These are phyloP conservation scores for Sporothrix pseudoabietina DNA, from an alignment of 2,329 filamentous ascomycete genomes.

Conservation along the genomic window DNA sequence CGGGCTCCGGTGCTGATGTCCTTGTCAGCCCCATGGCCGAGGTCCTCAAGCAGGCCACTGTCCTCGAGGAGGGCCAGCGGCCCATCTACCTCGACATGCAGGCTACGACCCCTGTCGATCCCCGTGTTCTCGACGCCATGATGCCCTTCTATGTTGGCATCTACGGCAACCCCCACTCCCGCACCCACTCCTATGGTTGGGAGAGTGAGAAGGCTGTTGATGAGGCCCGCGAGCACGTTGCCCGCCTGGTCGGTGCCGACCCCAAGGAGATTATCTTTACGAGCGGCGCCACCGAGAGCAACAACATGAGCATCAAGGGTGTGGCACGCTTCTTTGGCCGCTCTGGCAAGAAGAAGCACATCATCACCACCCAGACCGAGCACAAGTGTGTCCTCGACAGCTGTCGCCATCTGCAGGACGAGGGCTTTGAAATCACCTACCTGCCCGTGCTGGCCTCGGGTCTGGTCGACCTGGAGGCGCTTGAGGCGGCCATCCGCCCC, in stretches of 20 bases:
- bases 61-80: conserved; percentile 89
- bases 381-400: conserved; percentile 99
- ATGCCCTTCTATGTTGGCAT: conserved; percentile 89
- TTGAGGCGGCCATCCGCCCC: conserved; percentile 85
- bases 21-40: conserved; percentile 83
- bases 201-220: conserved; percentile 95
- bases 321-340: conserved; percentile 94
- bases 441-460: conserved; percentile 86
- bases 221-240: conserved; percentile 79
- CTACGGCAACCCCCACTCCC: conserved; percentile 95
- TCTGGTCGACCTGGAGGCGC: conserved; percentile 78
- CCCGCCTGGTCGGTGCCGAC: conserved; percentile 86
- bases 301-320: conserved; percentile 99
- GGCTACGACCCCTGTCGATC: conserved; percentile 92
- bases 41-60: conserved; percentile 85
- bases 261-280: conserved; percentile 99
- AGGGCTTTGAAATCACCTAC: conserved; percentile 97
- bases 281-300: conserved; percentile 95
- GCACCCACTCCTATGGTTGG: conserved; percentile 98
- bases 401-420: conserved; percentile 93
- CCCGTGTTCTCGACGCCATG: conserved; percentile 94
- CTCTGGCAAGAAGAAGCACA: conserved; percentile 95
- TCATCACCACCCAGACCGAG: conserved; percentile 96
- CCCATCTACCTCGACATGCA: conserved; percentile 99
- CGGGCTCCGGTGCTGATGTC: conserved; percentile 57